These are phyloP conservation scores for Pleurotus pulmonarius DNA, from an alignment of 768 basidiomycete species.

Conservation along the genomic window DNA sequence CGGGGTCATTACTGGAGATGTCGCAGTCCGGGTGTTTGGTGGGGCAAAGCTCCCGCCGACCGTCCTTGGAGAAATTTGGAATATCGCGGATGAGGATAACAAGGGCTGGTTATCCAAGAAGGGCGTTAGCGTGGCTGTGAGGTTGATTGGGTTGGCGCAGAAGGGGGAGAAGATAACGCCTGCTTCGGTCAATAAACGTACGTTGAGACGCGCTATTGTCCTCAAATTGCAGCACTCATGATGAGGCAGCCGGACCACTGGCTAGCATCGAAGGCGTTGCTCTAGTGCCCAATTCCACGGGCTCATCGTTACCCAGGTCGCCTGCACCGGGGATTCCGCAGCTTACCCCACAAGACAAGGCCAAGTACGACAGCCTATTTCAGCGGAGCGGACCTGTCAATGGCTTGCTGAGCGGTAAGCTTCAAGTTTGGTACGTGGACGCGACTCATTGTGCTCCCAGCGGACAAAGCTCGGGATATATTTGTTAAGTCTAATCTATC, in stretches of 20 bases:
- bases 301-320: conserved; percentile 60
- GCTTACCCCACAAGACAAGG: conserved; percentile 74
- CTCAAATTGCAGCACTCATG: conserved; percentile 4
- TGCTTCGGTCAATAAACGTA: conserved; percentile 69
- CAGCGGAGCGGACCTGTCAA: conserved; percentile 63
- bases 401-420: conserved; percentile 74
- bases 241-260: conserved; percentile 69
- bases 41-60: conserved; percentile 77
- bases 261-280: conserved; percentile 74
- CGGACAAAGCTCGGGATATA: conserved; percentile 84
- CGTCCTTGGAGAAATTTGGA: conserved; percentile 91
- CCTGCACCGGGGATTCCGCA: conserved; percentile 60
- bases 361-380: conserved; percentile 83
- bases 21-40: conserved; percentile 82
- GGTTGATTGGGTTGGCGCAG: conserved; percentile 92
- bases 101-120: conserved; percentile 89
- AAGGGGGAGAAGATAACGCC: conserved; percentile 67
- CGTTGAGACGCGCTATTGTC: conserved; percentile 22
- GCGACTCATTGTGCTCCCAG: conserved; percentile 29
- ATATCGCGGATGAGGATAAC: conserved; percentile 87
- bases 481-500: conserved; percentile 90
- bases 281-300: conserved; percentile 55
- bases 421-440: neutral
- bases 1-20: conserved; percentile 85
- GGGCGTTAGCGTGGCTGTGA: conserved; percentile 82